Conservation (phyloP, 257 asterid species). For the Solanum raphanifolium region DNA sequence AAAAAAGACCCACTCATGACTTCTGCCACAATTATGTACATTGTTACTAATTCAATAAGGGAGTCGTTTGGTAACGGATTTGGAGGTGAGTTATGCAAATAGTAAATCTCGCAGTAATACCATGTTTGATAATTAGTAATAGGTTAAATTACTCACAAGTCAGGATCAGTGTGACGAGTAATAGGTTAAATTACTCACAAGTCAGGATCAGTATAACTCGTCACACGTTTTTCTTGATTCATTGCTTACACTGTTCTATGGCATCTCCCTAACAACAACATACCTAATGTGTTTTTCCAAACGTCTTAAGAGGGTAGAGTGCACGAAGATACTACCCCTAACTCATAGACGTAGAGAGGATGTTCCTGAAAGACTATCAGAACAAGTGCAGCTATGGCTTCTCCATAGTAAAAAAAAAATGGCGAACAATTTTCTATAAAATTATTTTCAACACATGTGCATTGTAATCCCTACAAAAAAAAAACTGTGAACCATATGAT, state of each 20-base stretch:
- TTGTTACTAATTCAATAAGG: neutral
- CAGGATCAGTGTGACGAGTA: no score
- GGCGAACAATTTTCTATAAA: neutral
- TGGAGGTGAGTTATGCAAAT: neutral
- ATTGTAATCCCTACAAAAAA: neutral
- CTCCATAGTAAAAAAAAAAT: neutral
- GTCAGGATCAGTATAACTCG: neutral
- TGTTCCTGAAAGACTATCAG: no score
- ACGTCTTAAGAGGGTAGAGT: no score
- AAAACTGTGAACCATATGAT: neutral
- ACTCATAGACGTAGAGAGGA: neutral
- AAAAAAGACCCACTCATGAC: neutral
- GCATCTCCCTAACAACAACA: neutral
- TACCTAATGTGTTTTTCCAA: no score
- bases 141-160: no score
- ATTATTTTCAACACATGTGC: neutral
- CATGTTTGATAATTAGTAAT: no score
- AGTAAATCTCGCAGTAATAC: no score
- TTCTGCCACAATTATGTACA: neutral
- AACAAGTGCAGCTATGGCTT: neutral
- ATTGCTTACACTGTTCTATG: neutral
- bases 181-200: no score
- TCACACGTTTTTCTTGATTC: slow-evolving; percentile 11
- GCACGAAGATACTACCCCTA: neutral
- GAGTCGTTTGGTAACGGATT: neutral